Base-by-base conservation (phyloP, 2,329 filamentous ascomycete genomes). In the Aspergillus sp. region DNA sequence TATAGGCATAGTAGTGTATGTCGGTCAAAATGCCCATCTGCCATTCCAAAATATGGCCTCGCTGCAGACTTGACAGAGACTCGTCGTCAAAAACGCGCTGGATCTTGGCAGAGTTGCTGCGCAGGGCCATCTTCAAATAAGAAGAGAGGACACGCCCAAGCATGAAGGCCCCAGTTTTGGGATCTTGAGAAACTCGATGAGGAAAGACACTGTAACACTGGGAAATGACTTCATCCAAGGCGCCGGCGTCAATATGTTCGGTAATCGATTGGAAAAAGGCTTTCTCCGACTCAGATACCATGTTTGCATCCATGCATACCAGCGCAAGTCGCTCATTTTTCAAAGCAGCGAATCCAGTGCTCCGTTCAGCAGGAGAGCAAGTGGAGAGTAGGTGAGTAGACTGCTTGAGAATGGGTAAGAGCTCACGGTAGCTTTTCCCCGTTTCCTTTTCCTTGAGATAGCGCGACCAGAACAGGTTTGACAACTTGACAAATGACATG, bases 401-500 rank as follows among this genome's bases (percentile, higher is more conserved):
- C 35, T 72, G 67, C 44, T 72, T 71, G 48, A 77, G 59, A 32
- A 72, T 55, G 4, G 66, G 64, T 5, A 74, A 44, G n/a, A 76
- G 68, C 38, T 72, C 66, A 5, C 61, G 61, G 49, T 65, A 60
- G 2, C 61, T 56, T 52, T 66, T 66, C 1, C 67, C 66, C 33
- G 62, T 52, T 52, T 75, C 70, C 46, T 72, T 74, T 44, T 72
- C 69, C 50, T 74, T 71, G 19, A 75, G 61, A 50, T 77, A 78
- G 9, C 73, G 69, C 43, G 72, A 72, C 76, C 76, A 79, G 54
- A 73, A 76, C 4, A 75, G 55, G 52, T 78, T 77, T 0, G 76
- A 78, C 40, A 79, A 50, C 24, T 71, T 73, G 14, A 74, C 66
- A 49, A 73, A 60, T 10, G 62, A 62, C 50, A 60, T 54, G 1